Conservation (phyloP, 2,329 filamentous ascomycete species). For the Cladosporium halotolerans region DNA sequence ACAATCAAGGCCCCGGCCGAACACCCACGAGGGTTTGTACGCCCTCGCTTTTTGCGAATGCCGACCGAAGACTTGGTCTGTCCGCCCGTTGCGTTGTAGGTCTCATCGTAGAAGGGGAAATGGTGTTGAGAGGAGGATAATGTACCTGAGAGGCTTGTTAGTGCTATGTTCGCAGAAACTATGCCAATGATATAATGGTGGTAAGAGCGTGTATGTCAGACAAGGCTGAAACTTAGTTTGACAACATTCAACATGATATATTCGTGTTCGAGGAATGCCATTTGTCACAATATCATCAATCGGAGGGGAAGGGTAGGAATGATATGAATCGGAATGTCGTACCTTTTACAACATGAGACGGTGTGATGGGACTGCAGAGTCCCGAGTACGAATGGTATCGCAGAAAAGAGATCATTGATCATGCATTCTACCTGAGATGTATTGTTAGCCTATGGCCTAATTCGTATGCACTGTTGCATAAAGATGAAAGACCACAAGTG, state of each 20-base stretch:
- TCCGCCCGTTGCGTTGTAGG: constrained; percentile 63
- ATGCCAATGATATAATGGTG: constrained; percentile 13
- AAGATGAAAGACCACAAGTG: constrained; percentile 7
- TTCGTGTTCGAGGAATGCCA: constrained; percentile 65
- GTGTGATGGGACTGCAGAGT: not conserved
- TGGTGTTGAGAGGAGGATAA: constrained; percentile 17
- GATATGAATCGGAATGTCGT: not conserved
- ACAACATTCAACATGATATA: constrained; percentile 57
- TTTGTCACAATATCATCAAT: constrained; percentile 59
- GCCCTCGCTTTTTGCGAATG: constrained; percentile 50
- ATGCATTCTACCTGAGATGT: not conserved
- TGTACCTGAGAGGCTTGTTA: constrained; percentile 21
- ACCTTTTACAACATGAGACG: constrained; percentile 14
- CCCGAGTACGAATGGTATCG: not conserved
- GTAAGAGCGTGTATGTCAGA: constrained; percentile 43
- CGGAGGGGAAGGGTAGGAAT: constrained; percentile 5
- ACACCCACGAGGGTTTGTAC: constrained; percentile 60
- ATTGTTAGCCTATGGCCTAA: constrained; percentile 1
- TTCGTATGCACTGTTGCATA: constrained; percentile 1
- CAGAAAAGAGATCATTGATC: not conserved
- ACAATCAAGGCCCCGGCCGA: constrained; percentile 52
- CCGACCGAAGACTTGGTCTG: constrained; percentile 52
- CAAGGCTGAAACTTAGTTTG: constrained; percentile 63
- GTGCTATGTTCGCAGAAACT: constrained; percentile 25
- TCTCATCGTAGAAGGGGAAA: constrained; percentile 48